Conservation (phyloP, 2,329 filamentous ascomycete species). For the Botrytis porri region DNA sequence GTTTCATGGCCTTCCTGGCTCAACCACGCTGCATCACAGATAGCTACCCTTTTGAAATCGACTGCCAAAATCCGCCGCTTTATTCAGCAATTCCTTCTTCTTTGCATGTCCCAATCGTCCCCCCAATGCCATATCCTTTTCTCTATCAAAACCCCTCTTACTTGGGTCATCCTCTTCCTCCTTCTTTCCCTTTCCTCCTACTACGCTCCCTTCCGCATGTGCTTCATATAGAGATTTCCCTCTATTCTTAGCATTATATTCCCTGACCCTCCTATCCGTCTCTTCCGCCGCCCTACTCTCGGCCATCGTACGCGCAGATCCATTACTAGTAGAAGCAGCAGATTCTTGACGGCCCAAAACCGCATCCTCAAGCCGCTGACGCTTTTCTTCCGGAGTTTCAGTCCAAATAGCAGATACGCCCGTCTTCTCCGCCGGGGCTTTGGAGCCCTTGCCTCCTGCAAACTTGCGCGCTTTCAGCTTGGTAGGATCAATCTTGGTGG, state of each 20-base stretch:
- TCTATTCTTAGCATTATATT: slow-evolving; percentile 56
- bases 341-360: slow-evolving; percentile 65
- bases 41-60: slow-evolving; percentile 46
- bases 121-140: slow-evolving; percentile 87
- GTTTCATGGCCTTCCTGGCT: not conserved
- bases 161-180: slow-evolving; percentile 84
- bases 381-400: slow-evolving; percentile 86
- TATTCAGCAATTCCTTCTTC: slow-evolving; percentile 73
- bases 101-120: slow-evolving; percentile 70
- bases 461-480: slow-evolving; percentile 81
- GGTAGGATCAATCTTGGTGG: slow-evolving; percentile 72
- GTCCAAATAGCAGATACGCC: slow-evolving; percentile 65
- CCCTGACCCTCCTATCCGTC: slow-evolving; percentile 50
- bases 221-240: slow-evolving; percentile 57
- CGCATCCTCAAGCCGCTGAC: slow-evolving; percentile 74
- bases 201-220: slow-evolving; percentile 42
- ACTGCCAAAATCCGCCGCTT: slow-evolving; percentile 72
- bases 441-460: slow-evolving; percentile 62
- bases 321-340: slow-evolving; percentile 15
- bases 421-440: slow-evolving; percentile 39
- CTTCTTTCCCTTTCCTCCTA: slow-evolving; percentile 27
- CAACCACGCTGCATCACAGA: slow-evolving; percentile 43
- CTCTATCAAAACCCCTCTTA: slow-evolving; percentile 79
- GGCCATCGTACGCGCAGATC: slow-evolving; percentile 23
- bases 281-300: slow-evolving; percentile 41